Conservation (phyloP, 2,329 filamentous ascomycete genomes). For the Dendrostoma leiphaemia region DNA sequence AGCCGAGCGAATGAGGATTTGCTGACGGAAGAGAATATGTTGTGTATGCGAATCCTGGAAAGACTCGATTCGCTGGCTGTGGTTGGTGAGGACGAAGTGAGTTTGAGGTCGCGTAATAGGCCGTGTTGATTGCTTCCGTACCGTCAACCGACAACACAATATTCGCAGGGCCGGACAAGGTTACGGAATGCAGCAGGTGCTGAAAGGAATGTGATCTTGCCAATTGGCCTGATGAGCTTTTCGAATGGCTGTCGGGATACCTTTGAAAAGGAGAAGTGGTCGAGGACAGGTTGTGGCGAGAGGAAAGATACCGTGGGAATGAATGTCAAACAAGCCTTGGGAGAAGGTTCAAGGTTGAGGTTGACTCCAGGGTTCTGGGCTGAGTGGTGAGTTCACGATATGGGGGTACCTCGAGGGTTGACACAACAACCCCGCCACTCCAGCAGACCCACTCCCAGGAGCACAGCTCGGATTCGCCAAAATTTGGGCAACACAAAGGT, state of each 20-base stretch:
- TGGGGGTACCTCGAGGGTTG: conserved; percentile 16
- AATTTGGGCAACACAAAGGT: not conserved
- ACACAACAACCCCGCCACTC: not conserved
- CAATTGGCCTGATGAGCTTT: not conserved
- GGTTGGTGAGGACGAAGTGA: not conserved
- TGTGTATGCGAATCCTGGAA: not conserved
- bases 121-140: too few species aligned
- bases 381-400: conserved; percentile 22
- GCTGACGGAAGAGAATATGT: not conserved
- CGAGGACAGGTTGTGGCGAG: not conserved
- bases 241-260: not conserved
- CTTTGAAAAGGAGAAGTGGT: not conserved
- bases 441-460: not conserved
- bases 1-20: not conserved
- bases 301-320: too few species aligned
- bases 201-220: not conserved
- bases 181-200: not conserved
- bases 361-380: conserved; percentile 14
- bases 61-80: not conserved
- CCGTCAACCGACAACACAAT: too few species aligned
- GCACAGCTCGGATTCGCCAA: not conserved
- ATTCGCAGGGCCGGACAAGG: not conserved
- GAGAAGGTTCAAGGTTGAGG: not conserved
- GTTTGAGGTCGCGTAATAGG: not conserved
- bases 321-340: not conserved